Percentiles rank a stretch among this genome's conserved stretches.
Conservation (phyloP, 2,329 filamentous ascomycete genomes). For the Helotiales sp. region DNA sequence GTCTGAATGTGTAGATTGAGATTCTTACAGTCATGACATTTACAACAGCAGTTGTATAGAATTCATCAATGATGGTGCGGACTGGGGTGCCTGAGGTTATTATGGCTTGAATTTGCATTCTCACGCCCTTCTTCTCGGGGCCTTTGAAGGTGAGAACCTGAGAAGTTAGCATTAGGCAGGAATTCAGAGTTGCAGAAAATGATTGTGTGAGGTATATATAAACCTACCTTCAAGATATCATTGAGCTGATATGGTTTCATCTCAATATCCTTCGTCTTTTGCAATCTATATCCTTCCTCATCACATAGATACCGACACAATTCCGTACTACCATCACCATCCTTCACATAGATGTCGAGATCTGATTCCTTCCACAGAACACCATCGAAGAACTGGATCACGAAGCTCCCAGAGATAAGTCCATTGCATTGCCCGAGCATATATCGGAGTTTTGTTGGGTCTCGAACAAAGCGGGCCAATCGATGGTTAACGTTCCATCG, state of each 20-base stretch:
- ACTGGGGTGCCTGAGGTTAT: neutral
- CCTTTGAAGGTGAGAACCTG: neutral
- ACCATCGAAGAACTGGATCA: constrained; percentile 7
- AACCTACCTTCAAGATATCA: neutral
- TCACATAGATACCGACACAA: neutral
- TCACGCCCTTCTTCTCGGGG: neutral
- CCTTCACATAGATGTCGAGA: constrained; percentile 12
- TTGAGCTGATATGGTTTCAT: neutral
- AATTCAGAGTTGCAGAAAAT: too few species aligned
- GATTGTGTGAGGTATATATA: neutral
- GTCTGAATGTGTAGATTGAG: neutral
- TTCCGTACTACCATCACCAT: neutral
- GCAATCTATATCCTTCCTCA: neutral
- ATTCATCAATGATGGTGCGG: constrained; percentile 2
- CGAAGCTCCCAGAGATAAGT: constrained; percentile 1
- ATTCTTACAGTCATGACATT: constrained; percentile 3
- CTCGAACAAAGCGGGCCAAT: constrained; percentile 7
- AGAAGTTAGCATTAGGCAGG: neutral
- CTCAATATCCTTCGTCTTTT: neutral
- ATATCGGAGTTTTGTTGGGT: constrained; percentile 3
- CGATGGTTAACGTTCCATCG: constrained; percentile 10
- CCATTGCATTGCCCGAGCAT: constrained; percentile 4
- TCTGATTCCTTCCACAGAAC: constrained; percentile 13
- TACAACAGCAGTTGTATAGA: constrained; percentile 3
- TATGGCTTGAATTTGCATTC: neutral